A percentile compares a stretch with the other conserved stretches of the same genome.
These are phyloP conservation scores for Salix dunnii DNA, from an alignment of 345 rosid species.

Conservation along the genomic window DNA sequence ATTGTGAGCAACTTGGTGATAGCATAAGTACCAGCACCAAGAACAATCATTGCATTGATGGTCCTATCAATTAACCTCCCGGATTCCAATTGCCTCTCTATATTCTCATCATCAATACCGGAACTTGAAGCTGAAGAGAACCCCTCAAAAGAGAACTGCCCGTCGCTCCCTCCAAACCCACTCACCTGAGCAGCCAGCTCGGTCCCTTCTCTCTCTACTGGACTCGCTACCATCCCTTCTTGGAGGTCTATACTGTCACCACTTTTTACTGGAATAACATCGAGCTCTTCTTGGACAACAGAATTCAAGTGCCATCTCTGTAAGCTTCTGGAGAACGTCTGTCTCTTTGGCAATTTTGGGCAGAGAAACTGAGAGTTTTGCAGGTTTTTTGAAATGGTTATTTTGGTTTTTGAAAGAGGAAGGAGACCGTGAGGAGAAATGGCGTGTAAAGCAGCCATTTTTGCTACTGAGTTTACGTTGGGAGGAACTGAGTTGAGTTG, in stretches of 20 bases:
- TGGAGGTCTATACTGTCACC: constrained; percentile 49
- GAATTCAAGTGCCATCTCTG: constrained; percentile 44
- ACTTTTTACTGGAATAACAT: constrained; percentile 61
- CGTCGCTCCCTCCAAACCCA: constrained; percentile 59
- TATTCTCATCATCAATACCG: constrained; percentile 20
- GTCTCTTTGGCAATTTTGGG: constrained; percentile 30
- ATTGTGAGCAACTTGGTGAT: constrained; percentile 84
- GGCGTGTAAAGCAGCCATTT: constrained; percentile 71
- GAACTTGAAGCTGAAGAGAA: constrained; percentile 47
- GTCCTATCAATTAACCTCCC: constrained; percentile 61
- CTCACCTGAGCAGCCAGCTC: constrained; percentile 53
- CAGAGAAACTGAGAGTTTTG: constrained; percentile 11
- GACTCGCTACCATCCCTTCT: constrained; percentile 48
- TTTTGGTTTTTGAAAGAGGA: constrained; percentile 48
- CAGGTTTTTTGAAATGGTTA: constrained; percentile 23
- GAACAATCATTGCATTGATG: constrained; percentile 71
- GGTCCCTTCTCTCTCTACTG: constrained; percentile 44
- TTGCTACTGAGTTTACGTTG: constrained; percentile 17
- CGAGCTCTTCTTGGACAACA: constrained; percentile 47
- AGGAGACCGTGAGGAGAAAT: constrained; percentile 52
- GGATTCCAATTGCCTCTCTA: constrained; percentile 35
- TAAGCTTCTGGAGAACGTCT: constrained; percentile 36
- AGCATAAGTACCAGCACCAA: constrained; percentile 80
- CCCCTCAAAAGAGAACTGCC: constrained; percentile 71
- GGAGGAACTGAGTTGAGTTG: constrained; percentile 33